Base-by-base conservation (phyloP, 2,329 filamentous ascomycete species). In the Shiraia sp. region DNA sequence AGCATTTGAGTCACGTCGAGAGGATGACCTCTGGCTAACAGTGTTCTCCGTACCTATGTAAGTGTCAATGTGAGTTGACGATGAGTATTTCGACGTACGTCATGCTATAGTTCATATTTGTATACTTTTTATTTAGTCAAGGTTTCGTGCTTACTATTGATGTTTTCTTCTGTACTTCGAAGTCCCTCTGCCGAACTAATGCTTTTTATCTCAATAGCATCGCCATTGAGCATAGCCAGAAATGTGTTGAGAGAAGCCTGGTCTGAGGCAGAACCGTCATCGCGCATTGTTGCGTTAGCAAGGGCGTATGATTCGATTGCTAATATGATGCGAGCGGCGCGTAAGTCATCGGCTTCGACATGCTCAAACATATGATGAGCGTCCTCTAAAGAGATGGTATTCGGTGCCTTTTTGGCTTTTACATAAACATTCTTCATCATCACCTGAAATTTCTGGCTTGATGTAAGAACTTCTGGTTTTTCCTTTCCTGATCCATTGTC, bases 371-470 rank as follows among this genome's bases (percentile, higher is more conserved):
- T 53, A 23, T 54, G 49, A 15, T 53, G 62, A 48, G 57, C 60
- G 39, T 68, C 65, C 23, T 63, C 62, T 10, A 53, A 42, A 12
- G 59, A 66, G 47, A 68, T 59, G 46, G 46, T 55, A 31, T 44
- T 41, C 8, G 63, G 53, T 12, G 63, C 42, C 3, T 46, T 47
- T 19, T 50, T 41, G 26, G 67, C 42, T 51, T 66, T 65, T 7
- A 9, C 22, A 10, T 47, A 23, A 5, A 47, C 42, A 12, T 24
- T 25, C 31, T 45, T 26, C 15, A 48, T 32, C 12, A 39, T 34
- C 16, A 32, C 29, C 12, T 37, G 29, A 13, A 47, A 34, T 10
- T 26, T 4, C 10, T 37, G 34, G 8, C 19, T 22, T 22, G 19
- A 22, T 22, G 19, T 22, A 4, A 22, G 19, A 22, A 5, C 19